phyloP scores from a whole-genome alignment of 352 stramenopile genomes.

The Thraustotheca clavata region DNA sequence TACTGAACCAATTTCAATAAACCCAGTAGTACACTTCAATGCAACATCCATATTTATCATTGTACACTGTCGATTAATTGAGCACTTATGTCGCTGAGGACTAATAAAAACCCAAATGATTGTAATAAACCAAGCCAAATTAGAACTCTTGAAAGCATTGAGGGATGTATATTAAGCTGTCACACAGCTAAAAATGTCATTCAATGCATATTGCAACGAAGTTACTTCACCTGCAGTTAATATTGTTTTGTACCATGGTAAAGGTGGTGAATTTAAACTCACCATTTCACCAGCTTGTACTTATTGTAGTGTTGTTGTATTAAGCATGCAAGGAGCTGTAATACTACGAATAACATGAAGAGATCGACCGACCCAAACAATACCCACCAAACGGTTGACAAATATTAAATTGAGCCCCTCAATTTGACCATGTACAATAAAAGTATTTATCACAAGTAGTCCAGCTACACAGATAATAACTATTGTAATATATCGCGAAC shows the following conservation, averaged over 20 bases:
- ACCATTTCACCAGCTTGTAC: neutral
- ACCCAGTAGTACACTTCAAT: neutral
- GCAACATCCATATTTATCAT: neutral
- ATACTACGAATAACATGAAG: neutral
- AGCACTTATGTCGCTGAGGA: neutral
- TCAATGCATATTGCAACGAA: slow-evolving; percentile 10
- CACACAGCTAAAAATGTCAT: slow-evolving; percentile 8
- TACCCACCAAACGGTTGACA: neutral
- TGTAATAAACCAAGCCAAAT: neutral
- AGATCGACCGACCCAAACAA: neutral
- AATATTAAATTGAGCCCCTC: neutral
- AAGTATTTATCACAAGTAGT: neutral
- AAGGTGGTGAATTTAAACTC: neutral
- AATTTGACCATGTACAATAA: neutral
- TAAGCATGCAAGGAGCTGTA: neutral
- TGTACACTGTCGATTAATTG: neutral
- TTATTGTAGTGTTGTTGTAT: neutral
- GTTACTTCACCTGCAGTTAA: neutral
- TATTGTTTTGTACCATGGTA: slow-evolving; percentile 17
- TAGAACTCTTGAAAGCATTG: slow-evolving; percentile 8
- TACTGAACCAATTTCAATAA: neutral
- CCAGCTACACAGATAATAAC: neutral
- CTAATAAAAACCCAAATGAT: neutral
- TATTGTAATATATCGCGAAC: neutral
- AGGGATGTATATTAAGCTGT: neutral